These are phyloP conservation scores for Zasmidium citrigriseum DNA, from an alignment of 2,329 filamentous ascomycete genomes.

Conservation along the genomic window DNA sequence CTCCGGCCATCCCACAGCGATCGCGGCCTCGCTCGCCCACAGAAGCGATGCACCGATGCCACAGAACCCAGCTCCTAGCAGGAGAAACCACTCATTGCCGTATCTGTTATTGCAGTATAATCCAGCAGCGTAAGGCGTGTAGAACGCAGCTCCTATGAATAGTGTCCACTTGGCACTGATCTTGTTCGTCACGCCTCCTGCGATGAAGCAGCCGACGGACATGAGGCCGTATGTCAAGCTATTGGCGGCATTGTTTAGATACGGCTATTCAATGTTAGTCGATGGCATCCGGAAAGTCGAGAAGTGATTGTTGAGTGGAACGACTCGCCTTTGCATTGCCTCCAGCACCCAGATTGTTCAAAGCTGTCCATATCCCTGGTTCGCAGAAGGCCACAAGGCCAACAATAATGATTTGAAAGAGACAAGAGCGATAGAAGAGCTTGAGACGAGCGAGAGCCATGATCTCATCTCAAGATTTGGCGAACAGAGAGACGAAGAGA, in stretches of 20 bases:
- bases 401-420: conserved; percentile 24
- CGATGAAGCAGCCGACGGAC: conserved; percentile 51
- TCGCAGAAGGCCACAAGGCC: conserved; percentile 20
- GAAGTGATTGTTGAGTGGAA: no score
- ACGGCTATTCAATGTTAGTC: conserved; percentile 2
- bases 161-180: conserved; percentile 52
- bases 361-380: conserved; percentile 23
- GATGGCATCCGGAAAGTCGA: not conserved
- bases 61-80: conserved; percentile 51
- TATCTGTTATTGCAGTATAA: conserved; percentile 54
- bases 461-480: no score
- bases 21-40: conserved; percentile 53
- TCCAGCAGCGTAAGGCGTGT: conserved; percentile 50
- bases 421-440: conserved; percentile 12
- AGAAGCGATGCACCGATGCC: conserved; percentile 53
- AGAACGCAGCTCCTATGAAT: conserved; percentile 49
- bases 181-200: conserved; percentile 48
- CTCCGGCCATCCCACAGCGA: conserved; percentile 53
- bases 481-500: no score
- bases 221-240: conserved; percentile 52
- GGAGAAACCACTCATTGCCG: conserved; percentile 55
- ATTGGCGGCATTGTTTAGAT: conserved; percentile 55
- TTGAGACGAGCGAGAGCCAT: not conserved
- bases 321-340: conserved; percentile 20
- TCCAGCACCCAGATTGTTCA: conserved; percentile 27